Evolutionary conservation across 768 basidiomycete genomes (phyloP).

Genomic region (Cyathus striatus): DNA sequence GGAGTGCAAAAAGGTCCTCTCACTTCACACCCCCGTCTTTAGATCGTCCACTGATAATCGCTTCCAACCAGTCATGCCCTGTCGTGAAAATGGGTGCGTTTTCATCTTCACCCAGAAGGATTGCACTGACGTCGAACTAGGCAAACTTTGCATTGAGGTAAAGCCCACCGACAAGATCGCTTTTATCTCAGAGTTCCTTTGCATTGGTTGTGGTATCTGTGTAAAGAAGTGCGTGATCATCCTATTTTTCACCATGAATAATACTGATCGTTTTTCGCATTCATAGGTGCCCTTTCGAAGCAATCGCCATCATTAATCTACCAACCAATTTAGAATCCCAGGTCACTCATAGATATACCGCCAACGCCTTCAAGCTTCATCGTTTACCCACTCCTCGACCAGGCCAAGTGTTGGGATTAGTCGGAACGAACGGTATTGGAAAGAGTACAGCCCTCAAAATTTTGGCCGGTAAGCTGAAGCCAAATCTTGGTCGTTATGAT

Average conservation of each 20-base stretch:
- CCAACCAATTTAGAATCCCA: constrained; percentile 95
- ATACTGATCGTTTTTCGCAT: constrained; percentile 1
- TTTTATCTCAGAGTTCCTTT: constrained; percentile 97
- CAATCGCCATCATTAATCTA: constrained; percentile 97
- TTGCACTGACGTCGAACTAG: constrained; percentile 29
- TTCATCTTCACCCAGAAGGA: constrained; percentile 2
- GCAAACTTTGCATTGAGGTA: constrained; percentile 98
- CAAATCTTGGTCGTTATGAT: constrained; percentile 95
- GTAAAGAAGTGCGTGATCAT: constrained; percentile 83
- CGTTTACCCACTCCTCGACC: constrained; percentile 95
- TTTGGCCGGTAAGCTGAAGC: constrained; percentile 94
- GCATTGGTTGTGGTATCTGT: constrained; percentile 99
- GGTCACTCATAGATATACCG: constrained; percentile 97
- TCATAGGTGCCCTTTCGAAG: constrained; percentile 98
- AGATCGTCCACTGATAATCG: constrained; percentile 12
- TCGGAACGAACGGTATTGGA: constrained; percentile 99
- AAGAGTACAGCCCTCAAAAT: constrained; percentile 98
- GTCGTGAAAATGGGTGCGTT: constrained; percentile 92
- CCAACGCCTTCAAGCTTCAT: constrained; percentile 98
- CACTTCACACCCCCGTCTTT: not conserved
- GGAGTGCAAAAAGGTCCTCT: constrained; percentile 86
- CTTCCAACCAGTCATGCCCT: constrained; percentile 62
- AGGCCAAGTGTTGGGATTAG: constrained; percentile 97
- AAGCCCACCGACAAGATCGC: constrained; percentile 95
- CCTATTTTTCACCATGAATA: not conserved